Evolutionary conservation across 1,139 yeast species (phyloP).

Genomic region (Candida tetrigidarum): DNA sequence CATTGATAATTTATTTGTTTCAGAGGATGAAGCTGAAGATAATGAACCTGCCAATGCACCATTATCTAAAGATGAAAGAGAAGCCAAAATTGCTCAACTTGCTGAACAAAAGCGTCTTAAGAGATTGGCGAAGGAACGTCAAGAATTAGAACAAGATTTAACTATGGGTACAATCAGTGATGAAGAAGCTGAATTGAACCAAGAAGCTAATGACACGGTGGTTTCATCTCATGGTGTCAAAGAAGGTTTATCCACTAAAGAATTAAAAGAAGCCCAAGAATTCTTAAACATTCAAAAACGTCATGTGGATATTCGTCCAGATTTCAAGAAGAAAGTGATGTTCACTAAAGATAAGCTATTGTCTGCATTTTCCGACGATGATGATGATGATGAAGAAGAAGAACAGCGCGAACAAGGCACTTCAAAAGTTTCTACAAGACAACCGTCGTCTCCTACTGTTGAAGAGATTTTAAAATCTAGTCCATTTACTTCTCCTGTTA

Average conservation of each 20-base stretch:
- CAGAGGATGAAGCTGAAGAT: conserved; percentile 16
- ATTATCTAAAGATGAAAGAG: conserved; percentile 25
- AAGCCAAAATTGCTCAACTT: conserved; percentile 25
- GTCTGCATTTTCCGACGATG: conserved; percentile 37
- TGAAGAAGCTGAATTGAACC: conserved; percentile 43
- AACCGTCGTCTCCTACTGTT: conserved; percentile 16
- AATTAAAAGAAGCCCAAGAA: conserved; percentile 38
- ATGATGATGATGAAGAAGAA: conserved; percentile 19
- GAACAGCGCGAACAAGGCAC: conserved; percentile 8
- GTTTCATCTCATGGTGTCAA: conserved; percentile 19
- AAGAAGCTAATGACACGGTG: conserved; percentile 24
- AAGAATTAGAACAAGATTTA: conserved; percentile 37
- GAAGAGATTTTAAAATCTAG: conserved; percentile 15
- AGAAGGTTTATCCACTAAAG: conserved; percentile 25
- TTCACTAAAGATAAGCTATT: conserved; percentile 40
- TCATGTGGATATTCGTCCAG: conserved; percentile 36
- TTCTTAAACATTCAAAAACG: conserved; percentile 43
- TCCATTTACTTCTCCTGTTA: conserved; percentile 38
- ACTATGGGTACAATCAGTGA: conserved; percentile 42
- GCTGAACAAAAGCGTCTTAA: conserved; percentile 28
- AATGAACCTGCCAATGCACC: conserved; percentile 15
- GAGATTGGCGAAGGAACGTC: conserved; percentile 21
- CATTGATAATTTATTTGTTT: conserved; percentile 10
- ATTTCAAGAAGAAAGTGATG: conserved; percentile 29
- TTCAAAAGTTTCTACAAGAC: conserved; percentile 1